phyloP scores from a whole-genome alignment of 768 basidiomycete species.

The Clavaria fumosa region DNA sequence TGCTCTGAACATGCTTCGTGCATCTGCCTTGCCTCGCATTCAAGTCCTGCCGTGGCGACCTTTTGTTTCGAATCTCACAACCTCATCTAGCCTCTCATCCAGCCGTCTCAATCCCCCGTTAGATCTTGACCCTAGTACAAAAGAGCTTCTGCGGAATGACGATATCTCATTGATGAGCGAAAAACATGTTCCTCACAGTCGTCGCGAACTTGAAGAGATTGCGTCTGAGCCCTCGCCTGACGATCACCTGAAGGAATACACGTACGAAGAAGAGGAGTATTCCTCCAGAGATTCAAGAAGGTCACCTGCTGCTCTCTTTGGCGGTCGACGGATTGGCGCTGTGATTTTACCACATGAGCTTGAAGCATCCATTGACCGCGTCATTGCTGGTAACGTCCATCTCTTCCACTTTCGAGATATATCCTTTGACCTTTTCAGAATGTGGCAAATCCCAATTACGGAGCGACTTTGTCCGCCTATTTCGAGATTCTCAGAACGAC shows the following conservation, averaged over 20 bases:
- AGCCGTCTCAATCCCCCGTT: conserved; percentile 42
- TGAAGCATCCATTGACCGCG: conserved; percentile 40
- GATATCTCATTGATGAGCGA: conserved; percentile 45
- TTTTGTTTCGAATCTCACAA: conserved; percentile 8
- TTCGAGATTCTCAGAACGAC: conserved; percentile 21
- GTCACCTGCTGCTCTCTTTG: conserved; percentile 73
- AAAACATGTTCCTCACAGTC: conserved; percentile 14
- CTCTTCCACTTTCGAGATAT: conserved; percentile 1
- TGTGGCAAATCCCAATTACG: conserved; percentile 50
- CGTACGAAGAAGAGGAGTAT: conserved; percentile 17
- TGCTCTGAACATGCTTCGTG: conserved; percentile 10
- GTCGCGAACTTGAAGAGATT: conserved; percentile 42
- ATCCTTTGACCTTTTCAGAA: conserved; percentile 23
- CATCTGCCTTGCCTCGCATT: conserved; percentile 4
- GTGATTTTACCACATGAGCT: conserved; percentile 64
- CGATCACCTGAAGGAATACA: conserved; percentile 19
- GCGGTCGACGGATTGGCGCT: conserved; percentile 55
- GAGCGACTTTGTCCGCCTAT: conserved; percentile 59
- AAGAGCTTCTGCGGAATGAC: conserved; percentile 45
- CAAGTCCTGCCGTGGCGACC: background rate
- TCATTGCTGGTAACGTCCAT: conserved; percentile 45
- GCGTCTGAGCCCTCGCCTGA: conserved; percentile 22
- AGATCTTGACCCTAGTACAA: conserved; percentile 50
- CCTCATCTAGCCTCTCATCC: conserved; percentile 16
- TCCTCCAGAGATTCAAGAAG: conserved; percentile 24